These are phyloP conservation scores for Phytophthora cryptogea DNA, from an alignment of 352 stramenopile species.

Conservation along the genomic window DNA sequence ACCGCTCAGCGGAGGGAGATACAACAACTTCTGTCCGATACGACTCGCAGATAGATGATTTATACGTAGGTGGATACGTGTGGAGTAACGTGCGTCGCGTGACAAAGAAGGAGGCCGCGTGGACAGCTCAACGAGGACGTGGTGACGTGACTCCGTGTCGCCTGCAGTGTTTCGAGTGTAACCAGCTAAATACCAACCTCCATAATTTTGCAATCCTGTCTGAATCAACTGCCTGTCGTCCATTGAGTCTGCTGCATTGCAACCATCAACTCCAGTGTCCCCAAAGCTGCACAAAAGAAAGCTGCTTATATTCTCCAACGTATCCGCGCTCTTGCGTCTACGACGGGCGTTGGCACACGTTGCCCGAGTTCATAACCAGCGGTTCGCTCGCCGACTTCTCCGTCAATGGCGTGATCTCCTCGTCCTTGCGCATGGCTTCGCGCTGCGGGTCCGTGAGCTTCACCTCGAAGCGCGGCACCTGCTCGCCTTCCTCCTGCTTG, in stretches of 20 bases:
- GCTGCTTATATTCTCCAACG: conserved; percentile 13
- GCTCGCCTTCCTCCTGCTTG: conserved; percentile 42
- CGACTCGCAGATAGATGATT: conserved; percentile 23
- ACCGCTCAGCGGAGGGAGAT: background rate
- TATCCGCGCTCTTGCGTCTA: conserved; percentile 13
- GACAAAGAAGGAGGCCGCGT: conserved; percentile 3
- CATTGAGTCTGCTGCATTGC: background rate
- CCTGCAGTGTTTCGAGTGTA: background rate
- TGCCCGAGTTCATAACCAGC: conserved; percentile 83
- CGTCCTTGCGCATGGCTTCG: conserved; percentile 78
- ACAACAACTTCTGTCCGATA: background rate
- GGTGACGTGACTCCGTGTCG: too few relatives aligned
- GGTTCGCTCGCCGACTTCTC: conserved; percentile 72
- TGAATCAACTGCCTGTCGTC: background rate
- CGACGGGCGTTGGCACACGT: conserved; percentile 66
- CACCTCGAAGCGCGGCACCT: conserved; percentile 64
- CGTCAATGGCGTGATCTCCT: conserved; percentile 81
- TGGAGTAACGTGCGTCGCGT: conserved; percentile 18
- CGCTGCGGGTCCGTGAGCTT: conserved; percentile 82
- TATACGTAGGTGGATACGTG: conserved; percentile 20
- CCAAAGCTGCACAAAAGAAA: background rate
- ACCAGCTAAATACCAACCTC: conserved; percentile 2
- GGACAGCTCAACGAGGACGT: too few relatives aligned
- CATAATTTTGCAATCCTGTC: conserved; percentile 1
- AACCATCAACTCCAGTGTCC: background rate